Evolutionary conservation across 2,329 filamentous ascomycete species (phyloP).

Genomic region (Colletotrichum neosansevieriae): DNA sequence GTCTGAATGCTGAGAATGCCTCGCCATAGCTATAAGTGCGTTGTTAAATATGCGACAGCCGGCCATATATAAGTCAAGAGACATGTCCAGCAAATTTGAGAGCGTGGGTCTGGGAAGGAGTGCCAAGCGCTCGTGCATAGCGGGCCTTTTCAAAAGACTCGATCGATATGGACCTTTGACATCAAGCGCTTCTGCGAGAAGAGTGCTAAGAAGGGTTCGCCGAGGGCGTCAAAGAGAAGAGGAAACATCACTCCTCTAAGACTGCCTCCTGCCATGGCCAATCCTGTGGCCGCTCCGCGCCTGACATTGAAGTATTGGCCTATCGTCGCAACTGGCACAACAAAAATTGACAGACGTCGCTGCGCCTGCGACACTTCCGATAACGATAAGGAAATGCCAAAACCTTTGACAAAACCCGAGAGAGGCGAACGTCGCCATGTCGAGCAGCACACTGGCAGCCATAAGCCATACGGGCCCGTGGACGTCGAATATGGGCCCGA

Average conservation of each 20-base stretch:
- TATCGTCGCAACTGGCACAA: slow-evolving; percentile 27
- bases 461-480: slow-evolving; percentile 72
- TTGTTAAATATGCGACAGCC: too few species aligned
- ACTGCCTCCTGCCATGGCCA: slow-evolving; percentile 1
- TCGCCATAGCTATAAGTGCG: too few species aligned
- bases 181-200: too few species aligned
- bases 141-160: too few species aligned
- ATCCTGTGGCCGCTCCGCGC: not conserved
- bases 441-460: slow-evolving; percentile 43
- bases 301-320: slow-evolving; percentile 11
- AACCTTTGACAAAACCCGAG: slow-evolving; percentile 36
- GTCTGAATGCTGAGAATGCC: too few species aligned
- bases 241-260: not conserved
- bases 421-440: slow-evolving; percentile 26
- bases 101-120: too few species aligned
- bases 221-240: not conserved
- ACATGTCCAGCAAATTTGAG: too few species aligned
- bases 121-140: too few species aligned
- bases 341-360: slow-evolving; percentile 35
- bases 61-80: too few species aligned
- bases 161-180: too few species aligned
- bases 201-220: too few species aligned
- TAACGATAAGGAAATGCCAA: slow-evolving; percentile 42
- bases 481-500: slow-evolving; percentile 77
- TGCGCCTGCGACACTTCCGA: slow-evolving; percentile 35